Conservation (phyloP, 1,284 basidiomycete species). For the Kwoniella shivajii region DNA sequence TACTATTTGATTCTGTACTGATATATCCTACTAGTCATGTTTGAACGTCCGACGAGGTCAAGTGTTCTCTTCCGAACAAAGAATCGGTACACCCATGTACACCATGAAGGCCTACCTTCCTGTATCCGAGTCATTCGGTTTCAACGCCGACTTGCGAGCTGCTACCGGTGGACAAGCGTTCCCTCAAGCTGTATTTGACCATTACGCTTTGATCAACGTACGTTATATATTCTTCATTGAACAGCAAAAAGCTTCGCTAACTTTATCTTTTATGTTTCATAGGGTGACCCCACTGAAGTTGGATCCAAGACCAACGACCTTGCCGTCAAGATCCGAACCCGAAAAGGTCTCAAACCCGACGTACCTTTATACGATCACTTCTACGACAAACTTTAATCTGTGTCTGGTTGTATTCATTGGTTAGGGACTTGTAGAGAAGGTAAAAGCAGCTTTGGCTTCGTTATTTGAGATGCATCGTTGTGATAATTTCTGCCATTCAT, state of each 20-base stretch:
- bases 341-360: conserved; percentile 65
- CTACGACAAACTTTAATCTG: conserved; percentile 76
- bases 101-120: conserved; percentile 97
- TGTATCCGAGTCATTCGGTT: conserved; percentile 97
- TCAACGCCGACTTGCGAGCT: conserved; percentile 93
- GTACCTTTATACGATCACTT: conserved; percentile 78
- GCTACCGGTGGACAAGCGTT: conserved; percentile 96
- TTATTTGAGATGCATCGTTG: conserved; percentile 9
- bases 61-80: conserved; percentile 97
- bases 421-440: neutral
- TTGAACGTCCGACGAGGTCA: conserved; percentile 99
- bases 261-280: too few species aligned
- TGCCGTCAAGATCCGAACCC: conserved; percentile 72
- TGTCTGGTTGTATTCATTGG: neutral
- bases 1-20: neutral
- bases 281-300: conserved; percentile 44
- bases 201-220: conserved; percentile 65
- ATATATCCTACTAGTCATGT: conserved; percentile 51
- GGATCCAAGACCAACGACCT: conserved; percentile 82
- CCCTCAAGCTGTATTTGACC: conserved; percentile 76
- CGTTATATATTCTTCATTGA: too few species aligned
- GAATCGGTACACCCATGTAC: conserved; percentile 98
- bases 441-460: neutral
- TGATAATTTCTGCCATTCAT: neutral
- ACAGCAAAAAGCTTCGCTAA: too few species aligned